phyloP scores from a whole-genome alignment of 2,329 filamentous ascomycete genomes.

The Epichloe bromicola region DNA sequence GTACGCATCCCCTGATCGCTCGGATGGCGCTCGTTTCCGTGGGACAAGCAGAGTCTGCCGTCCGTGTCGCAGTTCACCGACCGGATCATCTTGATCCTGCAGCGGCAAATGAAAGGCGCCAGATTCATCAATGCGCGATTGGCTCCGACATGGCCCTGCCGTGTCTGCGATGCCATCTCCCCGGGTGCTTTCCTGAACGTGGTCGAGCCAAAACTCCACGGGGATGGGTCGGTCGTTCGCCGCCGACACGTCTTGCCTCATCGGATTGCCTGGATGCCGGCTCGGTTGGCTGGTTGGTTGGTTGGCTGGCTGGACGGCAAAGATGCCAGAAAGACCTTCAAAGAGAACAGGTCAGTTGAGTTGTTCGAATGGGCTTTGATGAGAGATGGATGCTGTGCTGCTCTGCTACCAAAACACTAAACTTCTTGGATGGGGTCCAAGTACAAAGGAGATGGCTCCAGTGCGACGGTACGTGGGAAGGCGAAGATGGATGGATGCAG shows the following conservation, averaged over 20 bases:
- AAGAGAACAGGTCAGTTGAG: no score
- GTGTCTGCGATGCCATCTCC: neutral
- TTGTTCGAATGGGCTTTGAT: no score
- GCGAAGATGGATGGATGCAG: neutral
- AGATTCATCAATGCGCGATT: neutral
- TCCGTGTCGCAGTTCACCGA: neutral
- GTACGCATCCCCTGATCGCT: neutral
- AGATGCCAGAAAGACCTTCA: no score
- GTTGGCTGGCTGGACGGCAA: no score
- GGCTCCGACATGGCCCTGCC: neutral
- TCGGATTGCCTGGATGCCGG: neutral
- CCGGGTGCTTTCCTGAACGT: neutral
- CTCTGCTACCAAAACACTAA: no score
- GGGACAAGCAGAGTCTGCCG: neutral
- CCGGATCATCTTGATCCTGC: neutral
- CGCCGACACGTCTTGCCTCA: neutral
- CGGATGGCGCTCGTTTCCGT: neutral
- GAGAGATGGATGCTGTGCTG: no score
- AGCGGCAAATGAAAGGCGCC: neutral
- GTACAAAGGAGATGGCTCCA: neutral
- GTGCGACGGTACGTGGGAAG: neutral
- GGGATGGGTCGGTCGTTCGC: neutral
- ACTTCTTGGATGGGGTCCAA: no score
- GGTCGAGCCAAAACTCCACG: constrained; percentile 1
- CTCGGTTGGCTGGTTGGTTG: no score